Conservation (phyloP, 2,329 filamentous ascomycete genomes). For the Fusarium dimerum region DNA sequence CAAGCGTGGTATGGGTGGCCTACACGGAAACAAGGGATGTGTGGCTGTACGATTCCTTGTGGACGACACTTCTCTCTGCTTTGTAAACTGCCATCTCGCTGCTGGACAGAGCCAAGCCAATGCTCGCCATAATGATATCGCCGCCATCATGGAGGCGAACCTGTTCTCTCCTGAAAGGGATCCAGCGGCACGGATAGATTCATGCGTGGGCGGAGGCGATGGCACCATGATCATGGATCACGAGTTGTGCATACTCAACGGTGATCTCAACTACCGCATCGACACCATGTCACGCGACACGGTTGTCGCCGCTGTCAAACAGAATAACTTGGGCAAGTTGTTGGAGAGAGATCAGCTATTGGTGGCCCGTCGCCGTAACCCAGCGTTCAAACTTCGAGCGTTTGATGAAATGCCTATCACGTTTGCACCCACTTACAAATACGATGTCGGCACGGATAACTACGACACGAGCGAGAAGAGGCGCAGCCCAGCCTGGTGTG, state of each 20-base stretch:
- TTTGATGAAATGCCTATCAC: conserved; percentile 91
- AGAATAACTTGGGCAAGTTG: conserved; percentile 79
- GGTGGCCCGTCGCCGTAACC: conserved; percentile 84
- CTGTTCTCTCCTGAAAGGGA: conserved; percentile 75
- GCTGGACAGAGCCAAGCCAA: conserved; percentile 90
- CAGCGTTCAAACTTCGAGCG: conserved; percentile 81
- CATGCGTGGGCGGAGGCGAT: conserved; percentile 88
- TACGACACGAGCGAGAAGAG: conserved; percentile 97
- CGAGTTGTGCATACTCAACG: conserved; percentile 95
- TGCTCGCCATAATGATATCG: conserved; percentile 88
- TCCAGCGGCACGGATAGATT: conserved; percentile 67
- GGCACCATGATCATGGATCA: conserved; percentile 94
- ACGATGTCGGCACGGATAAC: conserved; percentile 90
- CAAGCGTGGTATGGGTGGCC: conserved; percentile 92
- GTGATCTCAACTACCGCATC: conserved; percentile 97
- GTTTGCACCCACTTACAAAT: conserved; percentile 97
- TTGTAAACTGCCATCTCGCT: conserved; percentile 96
- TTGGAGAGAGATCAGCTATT: conserved; percentile 93
- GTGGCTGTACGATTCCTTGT: conserved; percentile 88
- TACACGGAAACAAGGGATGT: conserved; percentile 96
- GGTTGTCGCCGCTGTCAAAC: conserved; percentile 81
- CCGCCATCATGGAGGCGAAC: conserved; percentile 80
- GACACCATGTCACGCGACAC: conserved; percentile 95
- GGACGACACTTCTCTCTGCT: conserved; percentile 92
- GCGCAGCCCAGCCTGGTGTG: conserved; percentile 93